phyloP scores from a whole-genome alignment of 306 rosid genomes.

The Castanea sativa region DNA sequence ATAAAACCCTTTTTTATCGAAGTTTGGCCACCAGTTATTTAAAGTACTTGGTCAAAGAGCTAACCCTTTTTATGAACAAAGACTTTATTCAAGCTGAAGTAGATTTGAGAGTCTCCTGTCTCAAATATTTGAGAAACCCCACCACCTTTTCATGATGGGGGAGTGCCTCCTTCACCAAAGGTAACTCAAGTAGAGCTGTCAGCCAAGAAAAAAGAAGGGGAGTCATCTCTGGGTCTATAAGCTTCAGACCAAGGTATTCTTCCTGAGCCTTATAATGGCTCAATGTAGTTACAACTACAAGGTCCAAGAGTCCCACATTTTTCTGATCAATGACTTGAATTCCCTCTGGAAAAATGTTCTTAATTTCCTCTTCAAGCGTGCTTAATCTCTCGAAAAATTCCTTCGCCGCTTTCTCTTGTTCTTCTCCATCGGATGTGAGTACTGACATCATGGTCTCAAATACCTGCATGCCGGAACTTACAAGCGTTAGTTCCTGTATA shows the following conservation, averaged over 20 bases:
- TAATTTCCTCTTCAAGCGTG: constrained; percentile 39
- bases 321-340: constrained; percentile 4
- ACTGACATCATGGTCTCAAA: neutral
- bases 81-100: neutral
- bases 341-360: constrained; percentile 20
- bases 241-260: constrained; percentile 18
- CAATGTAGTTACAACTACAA: constrained; percentile 3
- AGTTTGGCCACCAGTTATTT: neutral
- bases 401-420: constrained; percentile 18
- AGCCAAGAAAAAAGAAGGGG: constrained; percentile 36
- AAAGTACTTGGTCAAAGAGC: neutral
- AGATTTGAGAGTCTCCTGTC: constrained; percentile 23
- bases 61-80: neutral
- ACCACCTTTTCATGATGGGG: constrained; percentile 27
- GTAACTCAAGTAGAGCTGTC: constrained; percentile 10
- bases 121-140: neutral
- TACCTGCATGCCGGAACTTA: constrained; percentile 1
- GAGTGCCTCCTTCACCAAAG: constrained; percentile 19
- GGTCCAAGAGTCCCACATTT: constrained; percentile 22
- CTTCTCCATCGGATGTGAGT: constrained; percentile 33
- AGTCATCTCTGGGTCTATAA: constrained; percentile 26
- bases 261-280: constrained; percentile 11
- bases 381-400: constrained; percentile 21
- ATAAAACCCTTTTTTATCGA: no score
- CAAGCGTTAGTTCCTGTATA: neutral